Conservation (phyloP, 768 basidiomycete species). For the Boletus edulis region DNA sequence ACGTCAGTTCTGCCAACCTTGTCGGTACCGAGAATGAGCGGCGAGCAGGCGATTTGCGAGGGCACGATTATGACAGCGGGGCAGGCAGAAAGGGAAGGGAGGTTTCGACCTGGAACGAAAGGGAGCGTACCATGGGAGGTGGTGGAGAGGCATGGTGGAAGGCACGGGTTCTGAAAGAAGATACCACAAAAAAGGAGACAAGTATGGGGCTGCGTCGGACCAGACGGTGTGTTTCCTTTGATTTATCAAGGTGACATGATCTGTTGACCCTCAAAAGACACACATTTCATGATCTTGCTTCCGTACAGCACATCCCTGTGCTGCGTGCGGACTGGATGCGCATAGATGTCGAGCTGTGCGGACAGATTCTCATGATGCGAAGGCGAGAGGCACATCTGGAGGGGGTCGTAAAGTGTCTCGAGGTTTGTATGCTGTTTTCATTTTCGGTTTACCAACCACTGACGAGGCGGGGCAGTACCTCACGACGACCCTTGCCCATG, state of each 20-base stretch:
- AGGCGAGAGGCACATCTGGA: constrained; percentile 66
- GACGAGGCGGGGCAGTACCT: constrained; percentile 38
- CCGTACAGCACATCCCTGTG: constrained; percentile 46
- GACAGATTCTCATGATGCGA: constrained; percentile 66
- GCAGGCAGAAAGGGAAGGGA: constrained; percentile 28
- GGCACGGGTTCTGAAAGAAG: constrained; percentile 13
- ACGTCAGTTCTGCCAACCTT: constrained; percentile 28
- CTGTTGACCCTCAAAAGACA: constrained; percentile 41
- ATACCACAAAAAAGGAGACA: constrained; percentile 4
- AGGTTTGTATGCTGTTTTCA: constrained; percentile 35
- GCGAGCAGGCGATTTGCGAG: constrained; percentile 5
- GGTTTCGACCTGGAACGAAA: constrained; percentile 49
- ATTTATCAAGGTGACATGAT: background rate
- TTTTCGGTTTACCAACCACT: constrained; percentile 5
- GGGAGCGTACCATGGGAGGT: constrained; percentile 23
- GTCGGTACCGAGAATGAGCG: constrained; percentile 15
- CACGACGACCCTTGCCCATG: constrained; percentile 48
- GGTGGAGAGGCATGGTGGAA: constrained; percentile 21
- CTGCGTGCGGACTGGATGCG: constrained; percentile 65
- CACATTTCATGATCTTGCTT: constrained; percentile 62
- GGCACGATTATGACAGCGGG: background rate
- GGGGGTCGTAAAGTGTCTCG: constrained; percentile 59
- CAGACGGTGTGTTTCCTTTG: constrained; percentile 18
- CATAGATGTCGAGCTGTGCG: constrained; percentile 77
- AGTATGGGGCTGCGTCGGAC: constrained; percentile 24